Conservation (phyloP, 2,329 filamentous ascomycete species). For the Zasmidium angulare region DNA sequence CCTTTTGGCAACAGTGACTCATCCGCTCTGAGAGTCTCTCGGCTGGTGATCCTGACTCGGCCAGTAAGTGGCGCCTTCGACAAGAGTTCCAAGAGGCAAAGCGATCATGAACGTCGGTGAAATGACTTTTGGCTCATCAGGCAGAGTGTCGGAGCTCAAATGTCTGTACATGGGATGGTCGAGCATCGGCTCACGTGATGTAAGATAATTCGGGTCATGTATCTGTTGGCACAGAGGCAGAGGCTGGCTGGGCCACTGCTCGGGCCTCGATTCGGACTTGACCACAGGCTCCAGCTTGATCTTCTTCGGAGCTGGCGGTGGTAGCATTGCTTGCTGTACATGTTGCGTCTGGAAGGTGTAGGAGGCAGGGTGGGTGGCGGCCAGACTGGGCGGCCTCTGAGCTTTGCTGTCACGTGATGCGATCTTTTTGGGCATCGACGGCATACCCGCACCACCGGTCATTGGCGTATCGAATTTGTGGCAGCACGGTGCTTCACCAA, state of each 20-base stretch:
- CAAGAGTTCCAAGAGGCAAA: constrained; percentile 13
- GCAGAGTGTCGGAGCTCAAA: constrained; percentile 10
- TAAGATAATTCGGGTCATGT: constrained; percentile 2
- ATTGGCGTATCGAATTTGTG: not conserved
- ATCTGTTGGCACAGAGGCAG: not conserved
- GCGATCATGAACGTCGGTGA: constrained; percentile 16
- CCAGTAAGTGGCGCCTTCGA: constrained; percentile 13
- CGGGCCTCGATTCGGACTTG: not conserved
- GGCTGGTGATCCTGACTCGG: not conserved
- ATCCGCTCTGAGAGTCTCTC: not conserved
- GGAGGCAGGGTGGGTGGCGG: constrained; percentile 1
- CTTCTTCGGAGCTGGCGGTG: not conserved
- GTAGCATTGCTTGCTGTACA: not conserved
- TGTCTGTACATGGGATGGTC: constrained; percentile 8
- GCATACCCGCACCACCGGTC: not conserved
- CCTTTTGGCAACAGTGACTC: not conserved
- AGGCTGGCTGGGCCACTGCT: not conserved
- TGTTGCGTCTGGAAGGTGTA: not conserved
- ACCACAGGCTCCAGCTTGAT: constrained; percentile 2
- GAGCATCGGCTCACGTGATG: constrained; percentile 5
- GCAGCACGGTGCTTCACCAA: not conserved
- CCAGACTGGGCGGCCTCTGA: constrained; percentile 1
- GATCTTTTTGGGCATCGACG: not conserved
- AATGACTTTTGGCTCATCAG: constrained; percentile 10
- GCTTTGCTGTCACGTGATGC: not conserved